Evolutionary conservation across 805 yeast genomes (phyloP).

Genomic region (Candida vaughaniae): DNA sequence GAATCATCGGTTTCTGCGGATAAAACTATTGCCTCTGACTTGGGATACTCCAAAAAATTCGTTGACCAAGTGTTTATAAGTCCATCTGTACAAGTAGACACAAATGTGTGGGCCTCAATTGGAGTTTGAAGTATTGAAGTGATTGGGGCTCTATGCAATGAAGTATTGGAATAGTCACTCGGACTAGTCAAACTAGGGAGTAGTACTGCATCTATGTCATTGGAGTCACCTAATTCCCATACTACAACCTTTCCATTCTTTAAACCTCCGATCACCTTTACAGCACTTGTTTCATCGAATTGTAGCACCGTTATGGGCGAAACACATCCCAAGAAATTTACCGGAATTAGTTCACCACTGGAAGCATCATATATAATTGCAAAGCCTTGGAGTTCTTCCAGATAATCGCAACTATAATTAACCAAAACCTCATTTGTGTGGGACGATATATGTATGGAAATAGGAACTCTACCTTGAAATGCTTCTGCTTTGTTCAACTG

Average conservation of each 20-base stretch:
- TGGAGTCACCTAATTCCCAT: slow-evolving; percentile 41
- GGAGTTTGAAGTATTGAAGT: slow-evolving; percentile 20
- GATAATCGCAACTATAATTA: slow-evolving; percentile 1
- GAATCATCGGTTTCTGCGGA: slow-evolving; percentile 5
- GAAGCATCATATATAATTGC: slow-evolving; percentile 35
- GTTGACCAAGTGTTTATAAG: slow-evolving; percentile 34
- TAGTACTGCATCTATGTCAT: slow-evolving; percentile 13
- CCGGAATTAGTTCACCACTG: slow-evolving; percentile 17
- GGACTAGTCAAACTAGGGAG: slow-evolving; percentile 26
- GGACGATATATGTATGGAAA: slow-evolving; percentile 31
- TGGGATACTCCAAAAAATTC: slow-evolving; percentile 30
- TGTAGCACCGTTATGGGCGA: slow-evolving; percentile 38
- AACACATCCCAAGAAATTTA: slow-evolving; percentile 35
- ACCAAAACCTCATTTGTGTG: not conserved
- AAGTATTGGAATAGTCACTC: slow-evolving; percentile 13
- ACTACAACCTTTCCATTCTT: slow-evolving; percentile 49
- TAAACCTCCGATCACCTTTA: slow-evolving; percentile 48
- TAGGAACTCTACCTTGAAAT: slow-evolving; percentile 13
- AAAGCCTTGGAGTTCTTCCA: slow-evolving; percentile 20
- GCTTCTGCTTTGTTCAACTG: not conserved
- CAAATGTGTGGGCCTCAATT: slow-evolving; percentile 10
- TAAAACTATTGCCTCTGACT: slow-evolving; percentile 6
- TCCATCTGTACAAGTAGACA: slow-evolving; percentile 21
- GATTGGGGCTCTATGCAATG: slow-evolving; percentile 21
- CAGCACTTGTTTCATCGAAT: slow-evolving; percentile 39